Evolutionary conservation across 164 flowering plant genomes (phyloP).

Genomic region (Echeveria elegans): DNA sequence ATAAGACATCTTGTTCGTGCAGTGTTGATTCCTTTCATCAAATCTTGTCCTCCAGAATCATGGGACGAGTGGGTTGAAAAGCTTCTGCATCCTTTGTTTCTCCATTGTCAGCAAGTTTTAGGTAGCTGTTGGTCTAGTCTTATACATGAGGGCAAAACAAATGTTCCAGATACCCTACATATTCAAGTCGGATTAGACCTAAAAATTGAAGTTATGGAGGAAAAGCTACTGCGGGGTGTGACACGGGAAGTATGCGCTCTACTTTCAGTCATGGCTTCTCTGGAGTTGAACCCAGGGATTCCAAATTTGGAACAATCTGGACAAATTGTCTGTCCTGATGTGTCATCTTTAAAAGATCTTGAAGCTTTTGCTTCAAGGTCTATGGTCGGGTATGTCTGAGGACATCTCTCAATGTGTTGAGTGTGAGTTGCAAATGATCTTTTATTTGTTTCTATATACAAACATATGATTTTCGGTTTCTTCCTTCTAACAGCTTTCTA

Average conservation of each 20-base stretch:
- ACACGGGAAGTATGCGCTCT: constrained; percentile 82
- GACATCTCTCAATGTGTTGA: not conserved
- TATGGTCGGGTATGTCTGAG: constrained; percentile 56
- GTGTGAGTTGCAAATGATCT: not conserved
- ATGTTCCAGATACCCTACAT: constrained; percentile 66
- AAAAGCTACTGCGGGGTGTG: constrained; percentile 75
- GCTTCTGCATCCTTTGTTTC: constrained; percentile 65
- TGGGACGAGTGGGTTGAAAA: constrained; percentile 81
- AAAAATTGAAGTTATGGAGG: constrained; percentile 92
- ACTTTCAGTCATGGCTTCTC: constrained; percentile 64
- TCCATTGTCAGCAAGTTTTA: constrained; percentile 60
- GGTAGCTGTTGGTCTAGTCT: constrained; percentile 78
- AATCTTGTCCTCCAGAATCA: constrained; percentile 61
- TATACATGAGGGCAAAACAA: constrained; percentile 77
- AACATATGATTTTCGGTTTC: not conserved
- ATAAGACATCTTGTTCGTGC: constrained; percentile 74
- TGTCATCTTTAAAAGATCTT: constrained; percentile 50
- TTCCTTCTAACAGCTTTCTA: constrained; percentile 53
- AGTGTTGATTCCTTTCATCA: constrained; percentile 58
- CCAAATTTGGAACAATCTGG: constrained; percentile 70
- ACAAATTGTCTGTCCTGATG: constrained; percentile 42
- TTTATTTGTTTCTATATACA: not conserved
- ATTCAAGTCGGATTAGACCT: constrained; percentile 53
- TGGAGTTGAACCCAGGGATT: constrained; percentile 59
- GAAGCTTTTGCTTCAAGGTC: constrained; percentile 57